Conservation (phyloP, 495 filamentous ascomycete genomes). For the Aspergillus wentii region DNA sequence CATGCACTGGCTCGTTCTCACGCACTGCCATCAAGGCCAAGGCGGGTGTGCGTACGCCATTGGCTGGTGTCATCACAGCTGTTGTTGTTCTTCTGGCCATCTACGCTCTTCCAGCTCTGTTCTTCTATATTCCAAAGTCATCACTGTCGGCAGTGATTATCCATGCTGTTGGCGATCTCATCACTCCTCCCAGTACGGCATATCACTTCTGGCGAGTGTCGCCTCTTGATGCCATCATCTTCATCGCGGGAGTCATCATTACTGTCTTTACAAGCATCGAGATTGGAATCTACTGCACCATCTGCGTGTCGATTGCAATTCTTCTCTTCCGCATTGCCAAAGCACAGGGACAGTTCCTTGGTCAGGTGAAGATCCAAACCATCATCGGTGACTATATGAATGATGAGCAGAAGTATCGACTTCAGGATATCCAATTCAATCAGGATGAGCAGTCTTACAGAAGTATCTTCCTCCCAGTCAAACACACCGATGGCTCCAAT, state of each 20-base stretch:
- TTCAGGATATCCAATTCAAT: constrained; percentile 29
- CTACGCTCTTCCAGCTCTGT: constrained; percentile 91
- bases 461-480: constrained; percentile 84
- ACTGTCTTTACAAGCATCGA: constrained; percentile 88
- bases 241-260: constrained; percentile 92
- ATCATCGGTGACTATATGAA: constrained; percentile 75
- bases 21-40: constrained; percentile 98
- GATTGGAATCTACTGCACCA: constrained; percentile 85
- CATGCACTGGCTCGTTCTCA: constrained; percentile 94
- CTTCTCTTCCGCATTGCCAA: constrained; percentile 82
- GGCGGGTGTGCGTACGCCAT: constrained; percentile 89
- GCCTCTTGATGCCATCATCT: constrained; percentile 85
- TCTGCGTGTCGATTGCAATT: constrained; percentile 67
- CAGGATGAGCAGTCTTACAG: constrained; percentile 36
- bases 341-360: constrained; percentile 81
- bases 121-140: constrained; percentile 90
- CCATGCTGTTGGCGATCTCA: constrained; percentile 91
- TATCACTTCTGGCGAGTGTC: constrained; percentile 96
- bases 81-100: constrained; percentile 88
- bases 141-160: constrained; percentile 92
- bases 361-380: constrained; percentile 83
- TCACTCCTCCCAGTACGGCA: constrained; percentile 88
- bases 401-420: constrained; percentile 50
- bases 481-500: constrained; percentile 86
- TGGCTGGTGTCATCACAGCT: constrained; percentile 89